Evolutionary conservation across 371 early-diverging fungal genomes (phyloP).

Genomic region (Mortierella sp.): DNA sequence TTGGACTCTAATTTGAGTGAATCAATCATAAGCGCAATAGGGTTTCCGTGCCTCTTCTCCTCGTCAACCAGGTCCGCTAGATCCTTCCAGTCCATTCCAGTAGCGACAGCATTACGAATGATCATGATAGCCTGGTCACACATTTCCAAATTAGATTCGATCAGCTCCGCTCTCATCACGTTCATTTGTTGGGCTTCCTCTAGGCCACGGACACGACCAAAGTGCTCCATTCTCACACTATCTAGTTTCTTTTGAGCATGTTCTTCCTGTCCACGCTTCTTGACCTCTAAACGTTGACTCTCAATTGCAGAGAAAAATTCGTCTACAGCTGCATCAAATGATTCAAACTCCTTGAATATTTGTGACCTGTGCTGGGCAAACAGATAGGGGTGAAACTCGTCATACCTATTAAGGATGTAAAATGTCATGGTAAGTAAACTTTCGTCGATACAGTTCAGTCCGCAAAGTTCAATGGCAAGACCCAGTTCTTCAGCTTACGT

Average conservation of each 20-base stretch:
- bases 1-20: constrained; percentile 80
- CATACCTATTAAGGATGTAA: constrained; percentile 63
- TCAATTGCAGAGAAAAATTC: constrained; percentile 94
- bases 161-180: constrained; percentile 80
- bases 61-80: constrained; percentile 87
- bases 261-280: constrained; percentile 80
- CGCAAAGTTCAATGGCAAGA: background rate
- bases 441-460: background rate
- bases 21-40: constrained; percentile 83
- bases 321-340: constrained; percentile 91
- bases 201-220: constrained; percentile 80
- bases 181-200: constrained; percentile 75
- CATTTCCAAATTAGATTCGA: constrained; percentile 84
- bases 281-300: constrained; percentile 82
- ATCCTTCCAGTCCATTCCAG: constrained; percentile 97
- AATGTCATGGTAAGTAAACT: background rate
- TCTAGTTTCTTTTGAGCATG: constrained; percentile 88
- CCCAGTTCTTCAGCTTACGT: constrained; percentile 59
- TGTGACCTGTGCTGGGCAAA: constrained; percentile 77
- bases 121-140: constrained; percentile 91
- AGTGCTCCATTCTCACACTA: constrained; percentile 83
- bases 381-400: constrained; percentile 91
- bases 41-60: constrained; percentile 83
- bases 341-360: constrained; percentile 69
- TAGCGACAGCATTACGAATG: constrained; percentile 88